phyloP scores from a whole-genome alignment of 129 eudicot species.

The Tagetes erecta region DNA sequence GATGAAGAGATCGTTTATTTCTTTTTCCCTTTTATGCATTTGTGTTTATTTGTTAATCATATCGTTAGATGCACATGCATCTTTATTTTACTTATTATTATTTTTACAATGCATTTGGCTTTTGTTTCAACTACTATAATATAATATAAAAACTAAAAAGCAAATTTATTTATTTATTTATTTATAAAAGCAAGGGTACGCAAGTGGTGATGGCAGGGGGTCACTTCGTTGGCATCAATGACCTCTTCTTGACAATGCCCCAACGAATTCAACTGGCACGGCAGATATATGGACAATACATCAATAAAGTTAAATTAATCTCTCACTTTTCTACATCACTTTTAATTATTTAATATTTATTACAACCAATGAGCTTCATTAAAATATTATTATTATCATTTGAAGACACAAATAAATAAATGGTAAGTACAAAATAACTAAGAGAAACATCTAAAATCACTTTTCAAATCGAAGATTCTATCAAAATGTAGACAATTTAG shows the following conservation, averaged over 20 bases:
- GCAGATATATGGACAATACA: constrained; percentile 22
- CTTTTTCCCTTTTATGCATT: no score
- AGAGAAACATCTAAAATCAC: constrained; percentile 3
- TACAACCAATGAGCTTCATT: neutral
- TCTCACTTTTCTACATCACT: neutral
- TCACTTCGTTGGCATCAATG: constrained; percentile 33
- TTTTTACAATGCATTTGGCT: no score
- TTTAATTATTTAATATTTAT: constrained; percentile 7
- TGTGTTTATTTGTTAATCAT: no score
- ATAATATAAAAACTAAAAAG: neutral
- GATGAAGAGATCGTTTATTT: no score
- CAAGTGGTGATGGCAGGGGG: neutral
- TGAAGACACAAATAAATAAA: neutral
- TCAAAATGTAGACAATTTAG: neutral
- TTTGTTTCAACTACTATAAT: neutral
- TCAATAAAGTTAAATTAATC: constrained; percentile 20
- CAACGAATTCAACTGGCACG: constrained; percentile 38
- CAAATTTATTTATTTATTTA: neutral
- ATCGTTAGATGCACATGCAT: no score
- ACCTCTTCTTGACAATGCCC: constrained; percentile 35
- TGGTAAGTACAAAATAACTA: neutral
- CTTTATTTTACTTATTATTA: no score
- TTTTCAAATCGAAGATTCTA: neutral
- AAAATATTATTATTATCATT: neutral
- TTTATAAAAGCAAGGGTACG: neutral